Evolutionary conservation across 2,329 filamentous ascomycete genomes (phyloP).

Genomic region (Rugonectria rugulosa): DNA sequence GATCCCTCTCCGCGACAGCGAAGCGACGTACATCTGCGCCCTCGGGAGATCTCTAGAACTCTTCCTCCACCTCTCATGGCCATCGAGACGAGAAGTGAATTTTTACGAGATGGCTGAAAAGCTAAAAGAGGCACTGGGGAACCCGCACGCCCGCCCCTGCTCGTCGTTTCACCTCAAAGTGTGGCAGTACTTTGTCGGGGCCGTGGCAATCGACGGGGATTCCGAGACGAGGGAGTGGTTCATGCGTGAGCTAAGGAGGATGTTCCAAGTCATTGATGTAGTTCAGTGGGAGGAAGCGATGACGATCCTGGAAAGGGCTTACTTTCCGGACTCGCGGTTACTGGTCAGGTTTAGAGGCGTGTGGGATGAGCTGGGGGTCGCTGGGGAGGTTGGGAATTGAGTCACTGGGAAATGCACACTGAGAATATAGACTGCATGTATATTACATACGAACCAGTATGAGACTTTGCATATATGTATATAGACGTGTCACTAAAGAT

Average conservation of each 20-base stretch:
- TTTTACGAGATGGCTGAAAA: conserved; percentile 6
- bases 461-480: no score
- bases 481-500: no score
- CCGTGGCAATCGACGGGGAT: conserved; percentile 6
- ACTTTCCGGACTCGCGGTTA: not conserved
- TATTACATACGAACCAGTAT: no score
- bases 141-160: conserved; percentile 26
- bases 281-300: not conserved
- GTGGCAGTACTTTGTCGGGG: conserved; percentile 34
- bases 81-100: not conserved
- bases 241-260: not conserved
- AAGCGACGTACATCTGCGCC: conserved; percentile 22
- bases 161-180: conserved; percentile 25
- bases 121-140: conserved; percentile 5
- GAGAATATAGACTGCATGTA: no score
- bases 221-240: not conserved
- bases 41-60: conserved; percentile 12
- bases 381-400: no score
- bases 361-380: not conserved
- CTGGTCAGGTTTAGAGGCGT: not conserved
- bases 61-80: conserved; percentile 27
- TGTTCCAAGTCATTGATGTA: not conserved
- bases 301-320: not conserved
- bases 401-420: no score
- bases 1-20: conserved; percentile 6